Conservation (phyloP, 2,329 filamentous ascomycete genomes). For the Colletotrichum spinosum region DNA sequence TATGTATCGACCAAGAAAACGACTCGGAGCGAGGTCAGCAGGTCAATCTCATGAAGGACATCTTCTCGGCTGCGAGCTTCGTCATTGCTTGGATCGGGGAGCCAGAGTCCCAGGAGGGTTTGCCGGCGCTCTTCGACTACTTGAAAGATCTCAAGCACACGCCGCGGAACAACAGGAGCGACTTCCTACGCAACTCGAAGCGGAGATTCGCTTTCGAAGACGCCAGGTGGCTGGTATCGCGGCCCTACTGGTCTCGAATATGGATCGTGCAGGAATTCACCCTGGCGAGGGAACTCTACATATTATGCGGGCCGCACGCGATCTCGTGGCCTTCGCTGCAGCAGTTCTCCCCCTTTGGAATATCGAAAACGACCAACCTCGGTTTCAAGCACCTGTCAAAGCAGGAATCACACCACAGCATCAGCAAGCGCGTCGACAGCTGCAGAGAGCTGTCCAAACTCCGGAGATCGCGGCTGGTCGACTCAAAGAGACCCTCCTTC, state of each 20-base stretch:
- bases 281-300: constrained; percentile 6
- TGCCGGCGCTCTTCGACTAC: constrained; percentile 10
- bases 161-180: constrained; percentile 37
- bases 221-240: constrained; percentile 5
- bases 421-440: constrained; percentile 4
- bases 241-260: constrained; percentile 18
- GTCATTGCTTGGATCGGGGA: constrained; percentile 51
- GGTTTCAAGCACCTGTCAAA: constrained; percentile 21
- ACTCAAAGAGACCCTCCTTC: constrained; percentile 7
- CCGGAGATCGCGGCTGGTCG: constrained; percentile 7
- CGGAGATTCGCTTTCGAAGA: constrained; percentile 19
- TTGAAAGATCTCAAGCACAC: constrained; percentile 40
- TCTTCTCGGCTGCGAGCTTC: constrained; percentile 48
- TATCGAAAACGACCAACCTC: constrained; percentile 13
- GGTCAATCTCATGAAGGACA: constrained; percentile 51
- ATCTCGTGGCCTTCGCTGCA: constrained; percentile 3
- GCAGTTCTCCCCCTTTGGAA: constrained; percentile 17
- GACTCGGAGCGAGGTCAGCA: constrained; percentile 49
- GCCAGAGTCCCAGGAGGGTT: not conserved
- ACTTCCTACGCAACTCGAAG: constrained; percentile 34
- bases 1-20: constrained; percentile 54
- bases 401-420: constrained; percentile 9
- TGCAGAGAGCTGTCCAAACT: constrained; percentile 16
- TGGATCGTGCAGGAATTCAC: constrained; percentile 29
- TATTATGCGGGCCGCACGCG: constrained; percentile 14